phyloP scores from a whole-genome alignment of 192 early-diverging fungal species.

The Coemansia erecta region DNA sequence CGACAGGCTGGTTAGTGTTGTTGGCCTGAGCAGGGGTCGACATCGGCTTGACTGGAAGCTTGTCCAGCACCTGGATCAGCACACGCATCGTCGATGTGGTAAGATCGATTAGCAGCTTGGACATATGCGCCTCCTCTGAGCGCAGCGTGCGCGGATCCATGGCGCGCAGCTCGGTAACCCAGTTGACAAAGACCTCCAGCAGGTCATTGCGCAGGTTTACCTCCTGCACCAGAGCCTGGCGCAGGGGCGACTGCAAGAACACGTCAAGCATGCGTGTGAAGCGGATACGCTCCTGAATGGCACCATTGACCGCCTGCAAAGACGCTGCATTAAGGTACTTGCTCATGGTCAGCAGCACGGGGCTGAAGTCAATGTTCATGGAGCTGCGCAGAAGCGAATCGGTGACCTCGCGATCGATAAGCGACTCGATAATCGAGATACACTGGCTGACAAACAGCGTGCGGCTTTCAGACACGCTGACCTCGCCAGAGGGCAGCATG shows the following conservation, averaged over 20 bases:
- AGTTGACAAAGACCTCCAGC: constrained; percentile 53
- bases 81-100: constrained; percentile 46
- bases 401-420: constrained; percentile 43
- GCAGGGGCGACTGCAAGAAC: constrained; percentile 50
- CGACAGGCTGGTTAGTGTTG: constrained; percentile 23
- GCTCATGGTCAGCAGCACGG: constrained; percentile 44
- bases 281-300: constrained; percentile 44
- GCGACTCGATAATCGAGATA: constrained; percentile 49
- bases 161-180: constrained; percentile 51
- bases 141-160: constrained; percentile 53
- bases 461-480: constrained; percentile 51
- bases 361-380: constrained; percentile 50
- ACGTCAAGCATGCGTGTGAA: constrained; percentile 48
- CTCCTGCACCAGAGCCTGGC: constrained; percentile 46
- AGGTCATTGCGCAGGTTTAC: constrained; percentile 53
- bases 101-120: constrained; percentile 46
- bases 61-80: constrained; percentile 47
- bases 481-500: constrained; percentile 49
- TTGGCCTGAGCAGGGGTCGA: constrained; percentile 11
- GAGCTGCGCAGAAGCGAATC: constrained; percentile 43
- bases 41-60: constrained; percentile 52
- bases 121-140: constrained; percentile 33
- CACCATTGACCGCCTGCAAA: constrained; percentile 30
- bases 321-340: constrained; percentile 50
- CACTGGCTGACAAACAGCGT: constrained; percentile 55